Evolutionary conservation across 352 stramenopile genomes (phyloP), one percentile per base, ranked within the genome.

Genomic region (Globisporangium paroecandrum): DNA sequence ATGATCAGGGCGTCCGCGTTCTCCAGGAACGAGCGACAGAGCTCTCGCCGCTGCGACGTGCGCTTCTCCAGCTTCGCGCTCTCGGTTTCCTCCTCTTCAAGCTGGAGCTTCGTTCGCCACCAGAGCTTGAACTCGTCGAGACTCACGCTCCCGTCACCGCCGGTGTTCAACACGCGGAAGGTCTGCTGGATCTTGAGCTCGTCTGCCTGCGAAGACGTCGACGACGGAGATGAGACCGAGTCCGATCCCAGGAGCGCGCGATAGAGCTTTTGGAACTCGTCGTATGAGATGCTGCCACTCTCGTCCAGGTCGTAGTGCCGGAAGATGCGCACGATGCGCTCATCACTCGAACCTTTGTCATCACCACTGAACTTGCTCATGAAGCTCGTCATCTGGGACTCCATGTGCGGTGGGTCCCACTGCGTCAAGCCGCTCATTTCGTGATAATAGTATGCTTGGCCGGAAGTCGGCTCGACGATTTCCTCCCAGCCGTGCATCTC

Each of bases 41-140:
- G 64, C 1, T 74, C 61, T 13, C 69, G 69, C 4, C 68, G 64
- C 18, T 69, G 75, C 12, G 73, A n/a, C 0, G 70, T 29, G 4
- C 69, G 68, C 24, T 70, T 77, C 20, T 66, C 59, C 1, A 53
- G 66, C 10, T 77, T 78, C 13, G 68, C 59, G 25, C 83, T 70
- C 3, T 78, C 74, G 0, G 66, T 79, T 20, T 83, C 85, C 20
- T 88, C 77, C 4, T 77, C 65, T 62, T 89, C 79, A 3, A 93
- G 66, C 58, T 83, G 69, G 3, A 89, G 66, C 38, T 90, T 93
- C 1, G 85, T 83, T 64, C 79, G 77, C 85, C 85, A 91, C 85
- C 85, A 93, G n/a, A 84, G 46, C 54, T 81, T 75, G 65, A 93
- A 93, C 65, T 93, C 85, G 3, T 90, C 83, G 2, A 90, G 62